phyloP scores from a whole-genome alignment of 495 filamentous ascomycete species.

The Staphylotrichum longicolle region DNA sequence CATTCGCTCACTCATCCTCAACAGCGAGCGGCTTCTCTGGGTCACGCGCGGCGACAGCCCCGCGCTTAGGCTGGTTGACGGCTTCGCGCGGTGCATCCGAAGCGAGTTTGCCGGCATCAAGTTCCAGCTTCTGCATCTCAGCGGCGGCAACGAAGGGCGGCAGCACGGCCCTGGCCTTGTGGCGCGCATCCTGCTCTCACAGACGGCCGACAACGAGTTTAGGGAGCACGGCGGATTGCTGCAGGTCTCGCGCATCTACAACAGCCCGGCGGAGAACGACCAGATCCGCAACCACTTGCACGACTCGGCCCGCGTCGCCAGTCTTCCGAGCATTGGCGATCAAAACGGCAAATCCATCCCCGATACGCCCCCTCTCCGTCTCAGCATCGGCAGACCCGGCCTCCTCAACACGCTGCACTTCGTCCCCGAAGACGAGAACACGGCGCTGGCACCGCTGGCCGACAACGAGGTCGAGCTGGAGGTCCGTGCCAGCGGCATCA shows the following conservation, averaged over 20 bases:
- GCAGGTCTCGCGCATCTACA: no score
- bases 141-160: background rate
- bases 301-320: no score
- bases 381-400: no score
- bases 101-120: background rate
- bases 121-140: background rate
- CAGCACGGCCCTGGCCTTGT: background rate
- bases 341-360: no score
- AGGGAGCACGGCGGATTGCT: no score
- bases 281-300: no score
- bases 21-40: background rate
- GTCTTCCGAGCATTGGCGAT: no score
- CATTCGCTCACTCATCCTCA: background rate
- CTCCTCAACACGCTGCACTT: background rate
- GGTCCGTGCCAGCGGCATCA: slow-evolving; percentile 39
- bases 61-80: background rate
- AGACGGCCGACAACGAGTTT: no score
- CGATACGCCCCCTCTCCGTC: no score
- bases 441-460: background rate
- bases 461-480: slow-evolving; percentile 13
- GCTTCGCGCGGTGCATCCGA: background rate
- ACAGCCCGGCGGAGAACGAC: no score
- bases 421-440: background rate
- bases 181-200: background rate
- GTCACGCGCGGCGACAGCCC: background rate